Conservation (phyloP, 805 yeast genomes). For the Ogataea minuta region DNA sequence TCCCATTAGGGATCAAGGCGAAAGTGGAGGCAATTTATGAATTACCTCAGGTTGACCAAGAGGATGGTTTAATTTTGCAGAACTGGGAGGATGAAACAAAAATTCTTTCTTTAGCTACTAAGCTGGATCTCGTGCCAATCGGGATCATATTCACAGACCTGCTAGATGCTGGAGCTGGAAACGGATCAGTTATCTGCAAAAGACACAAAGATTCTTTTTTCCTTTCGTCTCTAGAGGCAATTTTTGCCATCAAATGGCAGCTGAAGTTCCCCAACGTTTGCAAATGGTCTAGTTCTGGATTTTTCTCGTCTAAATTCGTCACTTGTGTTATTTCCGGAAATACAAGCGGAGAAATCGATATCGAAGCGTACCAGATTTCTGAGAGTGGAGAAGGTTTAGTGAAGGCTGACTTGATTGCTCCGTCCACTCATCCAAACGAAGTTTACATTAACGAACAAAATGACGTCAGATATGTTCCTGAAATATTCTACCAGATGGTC, state of each 20-base stretch:
- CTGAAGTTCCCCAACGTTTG: slow-evolving; percentile 57
- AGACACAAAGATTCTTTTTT: slow-evolving; percentile 92
- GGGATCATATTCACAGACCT: slow-evolving; percentile 91
- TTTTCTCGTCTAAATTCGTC: slow-evolving; percentile 83
- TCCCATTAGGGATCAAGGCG: slow-evolving; percentile 92
- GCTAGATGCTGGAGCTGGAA: slow-evolving; percentile 79
- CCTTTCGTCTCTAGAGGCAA: slow-evolving; percentile 80
- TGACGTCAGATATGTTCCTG: slow-evolving; percentile 85
- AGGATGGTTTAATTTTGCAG: slow-evolving; percentile 73
- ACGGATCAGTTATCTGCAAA: slow-evolving; percentile 88
- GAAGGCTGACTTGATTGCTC: slow-evolving; percentile 78
- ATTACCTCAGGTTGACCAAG: slow-evolving; percentile 83
- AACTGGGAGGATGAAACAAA: slow-evolving; percentile 53
- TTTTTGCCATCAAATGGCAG: slow-evolving; percentile 82
- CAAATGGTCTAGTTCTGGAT: slow-evolving; percentile 60
- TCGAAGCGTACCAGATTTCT: slow-evolving; percentile 86
- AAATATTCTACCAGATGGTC: slow-evolving; percentile 75
- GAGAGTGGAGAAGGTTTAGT: slow-evolving; percentile 85
- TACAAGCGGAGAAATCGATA: slow-evolving; percentile 80
- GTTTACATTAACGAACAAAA: slow-evolving; percentile 77
- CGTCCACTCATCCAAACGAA: slow-evolving; percentile 88
- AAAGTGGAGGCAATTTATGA: slow-evolving; percentile 93
- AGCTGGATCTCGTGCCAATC: slow-evolving; percentile 64
- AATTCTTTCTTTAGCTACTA: slow-evolving; percentile 52
- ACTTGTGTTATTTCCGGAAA: slow-evolving; percentile 96